Evolutionary conservation across 345 rosid genomes (phyloP), one percentile per base, ranked within the genome.

Genomic region (Aethionema arabicum): DNA sequence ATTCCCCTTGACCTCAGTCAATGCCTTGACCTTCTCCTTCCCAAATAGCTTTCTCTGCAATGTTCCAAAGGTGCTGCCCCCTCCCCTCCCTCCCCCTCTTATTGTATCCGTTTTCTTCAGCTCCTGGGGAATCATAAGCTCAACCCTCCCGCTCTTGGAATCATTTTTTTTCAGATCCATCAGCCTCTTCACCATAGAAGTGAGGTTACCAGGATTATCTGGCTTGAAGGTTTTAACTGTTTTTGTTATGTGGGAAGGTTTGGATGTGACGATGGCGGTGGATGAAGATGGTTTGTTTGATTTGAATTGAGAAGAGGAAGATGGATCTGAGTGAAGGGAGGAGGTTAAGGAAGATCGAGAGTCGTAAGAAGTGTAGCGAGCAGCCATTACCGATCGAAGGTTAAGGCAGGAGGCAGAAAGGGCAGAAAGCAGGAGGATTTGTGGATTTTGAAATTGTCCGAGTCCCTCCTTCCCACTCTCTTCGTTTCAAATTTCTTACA

Each of bases 11-110:
- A 84, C 83, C 67, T 89, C 98, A 3, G 76, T 78, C 76, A 92
- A 58, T 3, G 91, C 85, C 75, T 84, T 91, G 29, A 70, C 75
- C 52, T 80, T 78, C 74, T 77, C 74, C 69, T 80, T 72, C 72
- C 96, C 95, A 13, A 91, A 91, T 39, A 91, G 73, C 76, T 91
- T 91, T 79, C 79, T 76, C 75, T 85, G 98, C 76, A 92, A 50
- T 13, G 80, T 85, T n/a, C 67, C 59, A 33, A 71, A 29, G 37
- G 61, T 39, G 15, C 65, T 32, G 55, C 44, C 64, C 32, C 69
- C 69, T 56, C 73, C 70, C 6, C 82, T 67, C 36, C 66, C 66
- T 5, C 80, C 69, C 4, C 76, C 86, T 60, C 69, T 80, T 4
- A 45, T 30, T 69, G 78, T 69, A 21, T 82, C 85, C 4, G 80